These are phyloP conservation scores for Alternaria dauci DNA, from an alignment of 2,329 filamentous ascomycete genomes.

Conservation along the genomic window DNA sequence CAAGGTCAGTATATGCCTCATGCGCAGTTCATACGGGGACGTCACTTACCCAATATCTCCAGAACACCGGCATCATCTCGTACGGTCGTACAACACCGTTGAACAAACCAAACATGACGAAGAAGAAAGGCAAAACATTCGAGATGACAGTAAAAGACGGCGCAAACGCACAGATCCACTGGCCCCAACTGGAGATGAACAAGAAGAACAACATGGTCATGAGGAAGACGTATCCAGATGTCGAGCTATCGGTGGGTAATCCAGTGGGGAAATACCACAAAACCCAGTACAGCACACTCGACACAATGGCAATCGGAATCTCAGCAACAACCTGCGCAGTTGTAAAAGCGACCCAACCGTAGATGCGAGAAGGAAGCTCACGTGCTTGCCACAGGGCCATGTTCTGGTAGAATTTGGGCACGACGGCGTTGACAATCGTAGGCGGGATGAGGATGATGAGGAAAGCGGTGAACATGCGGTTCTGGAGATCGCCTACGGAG, in stretches of 20 bases:
- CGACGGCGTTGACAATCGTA: slow-evolving; percentile 74
- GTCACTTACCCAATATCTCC: slow-evolving; percentile 66
- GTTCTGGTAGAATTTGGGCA: slow-evolving; percentile 81
- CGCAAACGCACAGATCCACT: slow-evolving; percentile 85
- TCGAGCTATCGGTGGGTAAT: slow-evolving; percentile 69
- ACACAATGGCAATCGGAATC: slow-evolving; percentile 73
- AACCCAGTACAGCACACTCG: slow-evolving; percentile 72
- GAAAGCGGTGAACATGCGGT: slow-evolving; percentile 78
- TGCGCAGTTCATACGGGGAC: background rate
- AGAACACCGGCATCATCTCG: slow-evolving; percentile 70
- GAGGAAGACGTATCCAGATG: slow-evolving; percentile 77
- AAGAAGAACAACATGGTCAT: slow-evolving; percentile 82
- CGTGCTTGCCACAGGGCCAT: slow-evolving; percentile 76
- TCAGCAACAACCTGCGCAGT: slow-evolving; percentile 73
- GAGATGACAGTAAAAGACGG: slow-evolving; percentile 80
- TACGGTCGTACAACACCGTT: slow-evolving; percentile 80
- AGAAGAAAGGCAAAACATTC: slow-evolving; percentile 79
- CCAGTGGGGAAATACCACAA: slow-evolving; percentile 82
- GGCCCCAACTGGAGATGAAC: slow-evolving; percentile 78
- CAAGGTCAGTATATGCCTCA: background rate
- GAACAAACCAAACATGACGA: slow-evolving; percentile 78
- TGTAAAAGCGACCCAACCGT: slow-evolving; percentile 76
- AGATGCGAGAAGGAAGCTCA: slow-evolving; percentile 77
- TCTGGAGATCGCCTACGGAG: slow-evolving; percentile 73
- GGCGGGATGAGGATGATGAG: slow-evolving; percentile 68